These are phyloP conservation scores for Hygrophoropsis aurantiaca DNA, from an alignment of 768 basidiomycete genomes.

Conservation along the genomic window DNA sequence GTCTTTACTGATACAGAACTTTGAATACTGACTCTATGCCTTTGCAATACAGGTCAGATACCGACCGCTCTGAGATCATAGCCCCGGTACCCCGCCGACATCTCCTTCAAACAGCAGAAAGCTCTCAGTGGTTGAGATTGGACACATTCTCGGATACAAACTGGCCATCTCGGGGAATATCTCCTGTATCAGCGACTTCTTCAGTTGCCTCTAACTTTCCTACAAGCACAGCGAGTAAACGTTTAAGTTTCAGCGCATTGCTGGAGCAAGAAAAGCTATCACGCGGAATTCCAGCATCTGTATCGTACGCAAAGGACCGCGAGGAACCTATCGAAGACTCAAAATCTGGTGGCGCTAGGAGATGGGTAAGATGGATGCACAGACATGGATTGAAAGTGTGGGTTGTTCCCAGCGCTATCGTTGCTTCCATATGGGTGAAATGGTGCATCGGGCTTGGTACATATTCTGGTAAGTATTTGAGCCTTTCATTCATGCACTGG, in stretches of 20 bases:
- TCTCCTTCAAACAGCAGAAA: constrained; percentile 57
- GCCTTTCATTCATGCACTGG: background rate
- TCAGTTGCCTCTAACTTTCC: constrained; percentile 27
- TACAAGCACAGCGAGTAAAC: constrained; percentile 11
- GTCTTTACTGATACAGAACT: background rate
- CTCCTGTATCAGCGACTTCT: constrained; percentile 40
- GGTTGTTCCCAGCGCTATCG: constrained; percentile 58
- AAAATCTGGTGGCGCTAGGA: constrained; percentile 43
- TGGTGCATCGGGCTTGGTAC: constrained; percentile 71
- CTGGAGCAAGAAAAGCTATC: constrained; percentile 31
- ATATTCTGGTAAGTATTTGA: constrained; percentile 71
- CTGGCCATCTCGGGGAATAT: constrained; percentile 38
- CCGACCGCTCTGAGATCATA: constrained; percentile 47
- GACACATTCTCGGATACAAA: constrained; percentile 44
- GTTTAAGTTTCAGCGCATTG: constrained; percentile 45
- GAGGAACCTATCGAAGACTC: constrained; percentile 20
- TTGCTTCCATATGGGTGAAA: constrained; percentile 57
- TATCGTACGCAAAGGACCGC: constrained; percentile 14
- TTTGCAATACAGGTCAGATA: constrained; percentile 13
- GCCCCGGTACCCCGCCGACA: constrained; percentile 69
- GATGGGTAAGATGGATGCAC: constrained; percentile 84
- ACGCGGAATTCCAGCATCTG: constrained; percentile 3
- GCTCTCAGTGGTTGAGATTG: constrained; percentile 57
- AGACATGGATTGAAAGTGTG: constrained; percentile 57
- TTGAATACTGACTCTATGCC: background rate